A percentile compares a stretch with the other conserved stretches of the same genome.
Evolutionary conservation across 176 grass and related monocot species (phyloP).

Genomic region (Themeda triandra): DNA sequence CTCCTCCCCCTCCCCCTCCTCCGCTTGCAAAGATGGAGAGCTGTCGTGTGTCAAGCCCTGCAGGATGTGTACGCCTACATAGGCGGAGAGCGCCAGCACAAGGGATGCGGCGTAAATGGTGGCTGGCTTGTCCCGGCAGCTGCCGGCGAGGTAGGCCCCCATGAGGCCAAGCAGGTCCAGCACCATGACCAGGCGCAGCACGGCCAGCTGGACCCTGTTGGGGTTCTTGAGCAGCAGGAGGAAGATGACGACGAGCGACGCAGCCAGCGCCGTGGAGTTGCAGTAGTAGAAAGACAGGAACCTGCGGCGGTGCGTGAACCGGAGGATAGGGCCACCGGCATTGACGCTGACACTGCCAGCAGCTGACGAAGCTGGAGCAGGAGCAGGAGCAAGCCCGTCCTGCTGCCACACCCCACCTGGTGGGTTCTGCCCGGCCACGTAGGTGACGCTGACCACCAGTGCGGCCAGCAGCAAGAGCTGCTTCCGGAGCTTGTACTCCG

Average conservation of each 20-base stretch:
- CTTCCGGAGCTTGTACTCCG: constrained; percentile 9
- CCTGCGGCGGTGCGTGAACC: background rate
- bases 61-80: constrained; percentile 23
- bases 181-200: background rate
- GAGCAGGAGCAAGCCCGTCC: too few relatives aligned
- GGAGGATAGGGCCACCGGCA: constrained; percentile 1
- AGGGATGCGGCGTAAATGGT: background rate
- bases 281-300: constrained; percentile 26
- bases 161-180: background rate
- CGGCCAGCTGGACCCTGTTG: background rate
- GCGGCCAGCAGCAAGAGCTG: background rate
- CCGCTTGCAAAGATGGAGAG: too few relatives aligned
- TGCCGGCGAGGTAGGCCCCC: constrained; percentile 10
- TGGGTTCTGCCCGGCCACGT: background rate
- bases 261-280: constrained; percentile 6
- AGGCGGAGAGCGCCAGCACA: constrained; percentile 13
- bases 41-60: background rate
- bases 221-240: constrained; percentile 16
- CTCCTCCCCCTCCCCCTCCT: too few relatives aligned
- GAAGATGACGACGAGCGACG: constrained; percentile 9
- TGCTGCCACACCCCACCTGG: constrained; percentile 18
- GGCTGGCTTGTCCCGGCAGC: background rate
- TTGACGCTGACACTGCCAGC: background rate
- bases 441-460: constrained; percentile 3
- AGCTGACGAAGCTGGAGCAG: too few relatives aligned